These are phyloP conservation scores for Magnaporthiopsis poae DNA, from an alignment of 2,329 filamentous ascomycete genomes.

Conservation along the genomic window DNA sequence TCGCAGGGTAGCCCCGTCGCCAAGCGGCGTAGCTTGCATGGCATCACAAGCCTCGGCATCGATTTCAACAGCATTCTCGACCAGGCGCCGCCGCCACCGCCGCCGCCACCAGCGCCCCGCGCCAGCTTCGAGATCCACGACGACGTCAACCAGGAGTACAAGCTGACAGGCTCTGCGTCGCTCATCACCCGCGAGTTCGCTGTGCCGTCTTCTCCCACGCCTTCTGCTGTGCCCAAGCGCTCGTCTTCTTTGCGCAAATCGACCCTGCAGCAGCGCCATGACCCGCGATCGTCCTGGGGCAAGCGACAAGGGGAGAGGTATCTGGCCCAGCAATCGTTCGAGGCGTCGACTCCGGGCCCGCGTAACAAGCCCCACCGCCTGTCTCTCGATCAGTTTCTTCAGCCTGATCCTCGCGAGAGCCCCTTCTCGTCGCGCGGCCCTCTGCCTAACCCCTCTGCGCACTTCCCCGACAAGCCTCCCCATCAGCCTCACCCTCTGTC, in stretches of 20 bases:
- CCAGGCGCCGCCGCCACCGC: conserved; percentile 27
- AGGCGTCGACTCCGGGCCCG: conserved; percentile 46
- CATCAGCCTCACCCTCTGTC: conserved; percentile 73
- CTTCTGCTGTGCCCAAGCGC: conserved; percentile 53
- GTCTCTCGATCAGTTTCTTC: conserved; percentile 69
- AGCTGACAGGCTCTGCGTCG: conserved; percentile 32
- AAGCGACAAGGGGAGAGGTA: conserved; percentile 48
- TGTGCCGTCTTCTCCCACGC: conserved; percentile 29
- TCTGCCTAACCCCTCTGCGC: conserved; percentile 44
- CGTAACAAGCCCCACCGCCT: conserved; percentile 58
- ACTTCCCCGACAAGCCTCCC: conserved; percentile 33
- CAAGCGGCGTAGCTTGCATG: conserved; percentile 81
- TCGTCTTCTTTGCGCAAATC: conserved; percentile 74
- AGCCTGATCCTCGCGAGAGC: conserved; percentile 52
- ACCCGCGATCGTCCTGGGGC: conserved; percentile 56
- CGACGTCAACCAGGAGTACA: conserved; percentile 38
- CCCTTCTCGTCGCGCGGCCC: conserved; percentile 49
- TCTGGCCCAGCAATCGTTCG: conserved; percentile 39
- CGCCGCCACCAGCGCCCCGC: conserved; percentile 27
- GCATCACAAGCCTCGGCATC: conserved; percentile 51
- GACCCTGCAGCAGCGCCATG: conserved; percentile 74
- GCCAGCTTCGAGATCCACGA: conserved; percentile 39
- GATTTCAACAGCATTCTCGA: conserved; percentile 68
- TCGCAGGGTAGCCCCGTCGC: conserved; percentile 77
- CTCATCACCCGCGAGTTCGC: conserved; percentile 29